Evolutionary conservation across 352 stramenopile genomes (phyloP).

Genomic region (Globisporangium spiculum): DNA sequence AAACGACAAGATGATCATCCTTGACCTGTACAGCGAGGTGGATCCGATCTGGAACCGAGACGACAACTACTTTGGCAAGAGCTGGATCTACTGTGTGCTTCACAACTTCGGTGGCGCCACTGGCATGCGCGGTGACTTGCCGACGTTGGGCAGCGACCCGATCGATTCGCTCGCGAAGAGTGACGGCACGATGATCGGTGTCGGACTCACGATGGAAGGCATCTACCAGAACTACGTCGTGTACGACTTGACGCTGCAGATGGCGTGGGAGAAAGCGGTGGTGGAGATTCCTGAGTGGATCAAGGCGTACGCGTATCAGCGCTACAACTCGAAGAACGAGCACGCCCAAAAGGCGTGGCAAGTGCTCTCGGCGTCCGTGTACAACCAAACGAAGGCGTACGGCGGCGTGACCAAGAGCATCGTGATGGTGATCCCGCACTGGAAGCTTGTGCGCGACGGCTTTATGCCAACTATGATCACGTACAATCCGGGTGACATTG

Average conservation of each 20-base stretch:
- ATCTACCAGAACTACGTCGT: slow-evolving; percentile 88
- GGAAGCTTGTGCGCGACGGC: slow-evolving; percentile 52
- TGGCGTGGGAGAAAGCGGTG: slow-evolving; percentile 53
- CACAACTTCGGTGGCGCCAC: slow-evolving; percentile 85
- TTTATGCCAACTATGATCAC: slow-evolving; percentile 77
- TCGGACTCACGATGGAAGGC: slow-evolving; percentile 82
- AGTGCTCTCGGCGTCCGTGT: slow-evolving; percentile 54
- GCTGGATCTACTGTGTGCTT: slow-evolving; percentile 83
- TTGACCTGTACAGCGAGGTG: slow-evolving; percentile 82
- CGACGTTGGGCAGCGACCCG: slow-evolving; percentile 50
- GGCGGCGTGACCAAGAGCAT: slow-evolving; percentile 78
- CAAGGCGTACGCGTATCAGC: slow-evolving; percentile 45
- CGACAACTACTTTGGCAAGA: slow-evolving; percentile 80
- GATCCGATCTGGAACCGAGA: slow-evolving; percentile 65
- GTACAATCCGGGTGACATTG: slow-evolving; percentile 67
- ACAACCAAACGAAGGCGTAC: slow-evolving; percentile 65
- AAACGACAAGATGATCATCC: slow-evolving; percentile 70
- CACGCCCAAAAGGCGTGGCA: slow-evolving; percentile 54
- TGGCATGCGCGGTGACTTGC: slow-evolving; percentile 70
- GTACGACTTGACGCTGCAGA: slow-evolving; percentile 74
- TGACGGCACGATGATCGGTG: slow-evolving; percentile 67
- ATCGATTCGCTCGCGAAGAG: slow-evolving; percentile 39
- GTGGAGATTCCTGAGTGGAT: slow-evolving; percentile 50
- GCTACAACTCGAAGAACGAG: slow-evolving; percentile 58
- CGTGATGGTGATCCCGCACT: slow-evolving; percentile 63